These are phyloP conservation scores for Pleurotus djamor DNA, from an alignment of 768 basidiomycete species.

Conservation along the genomic window DNA sequence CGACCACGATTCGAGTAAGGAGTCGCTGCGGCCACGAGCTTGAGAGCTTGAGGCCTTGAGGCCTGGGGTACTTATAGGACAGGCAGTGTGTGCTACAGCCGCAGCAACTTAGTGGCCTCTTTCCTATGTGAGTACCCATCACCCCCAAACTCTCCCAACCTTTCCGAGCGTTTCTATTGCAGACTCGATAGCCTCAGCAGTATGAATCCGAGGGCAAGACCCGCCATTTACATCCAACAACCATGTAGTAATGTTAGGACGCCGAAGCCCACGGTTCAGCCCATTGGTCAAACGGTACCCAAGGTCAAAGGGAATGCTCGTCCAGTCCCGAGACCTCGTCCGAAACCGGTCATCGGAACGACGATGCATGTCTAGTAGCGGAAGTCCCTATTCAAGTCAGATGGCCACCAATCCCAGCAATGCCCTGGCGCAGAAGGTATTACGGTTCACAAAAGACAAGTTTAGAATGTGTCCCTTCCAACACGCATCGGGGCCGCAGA, in stretches of 20 bases:
- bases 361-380: too few species aligned
- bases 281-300: neutral
- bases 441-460: neutral
- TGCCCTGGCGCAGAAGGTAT: neutral
- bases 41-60: too few species aligned
- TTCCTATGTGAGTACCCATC: too few species aligned
- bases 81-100: too few species aligned
- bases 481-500: neutral
- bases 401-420: neutral
- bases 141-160: too few species aligned
- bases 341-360: neutral
- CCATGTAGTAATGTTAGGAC: neutral
- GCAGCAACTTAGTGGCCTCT: too few species aligned
- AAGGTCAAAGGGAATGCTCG: conserved; percentile 1
- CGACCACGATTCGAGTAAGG: too few species aligned
- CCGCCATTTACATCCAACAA: neutral
- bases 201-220: too few species aligned
- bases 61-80: too few species aligned
- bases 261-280: neutral
- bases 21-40: too few species aligned
- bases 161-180: too few species aligned
- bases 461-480: neutral
- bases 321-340: neutral
- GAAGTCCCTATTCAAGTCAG: neutral
- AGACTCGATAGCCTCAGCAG: too few species aligned